Conservation (phyloP, 2,329 filamentous ascomycete species). For the Nigrospora oryzae region DNA sequence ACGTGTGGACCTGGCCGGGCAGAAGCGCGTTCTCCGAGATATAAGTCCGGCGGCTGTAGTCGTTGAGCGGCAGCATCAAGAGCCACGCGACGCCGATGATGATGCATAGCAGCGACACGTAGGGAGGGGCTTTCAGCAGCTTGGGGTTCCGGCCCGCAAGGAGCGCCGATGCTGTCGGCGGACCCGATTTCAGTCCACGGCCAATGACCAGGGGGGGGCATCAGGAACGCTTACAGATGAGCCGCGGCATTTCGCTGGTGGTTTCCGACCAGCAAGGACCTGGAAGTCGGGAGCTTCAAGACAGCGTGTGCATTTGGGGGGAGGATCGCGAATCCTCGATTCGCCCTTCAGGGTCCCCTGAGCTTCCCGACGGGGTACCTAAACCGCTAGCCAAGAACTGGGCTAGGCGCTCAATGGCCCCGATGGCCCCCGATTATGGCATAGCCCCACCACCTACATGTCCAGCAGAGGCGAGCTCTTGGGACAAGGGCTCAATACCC, state of each 20-base stretch:
- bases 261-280: neutral
- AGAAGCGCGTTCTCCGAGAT: constrained; percentile 96
- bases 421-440: too few relatives aligned
- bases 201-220: neutral
- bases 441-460: too few relatives aligned
- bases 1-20: constrained; percentile 94
- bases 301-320: too few relatives aligned
- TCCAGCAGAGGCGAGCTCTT: too few relatives aligned
- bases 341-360: too few relatives aligned
- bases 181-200: neutral
- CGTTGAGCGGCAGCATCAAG: constrained; percentile 77
- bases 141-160: constrained; percentile 73
- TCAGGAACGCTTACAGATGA: constrained; percentile 36
- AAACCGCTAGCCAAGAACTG: too few relatives aligned
- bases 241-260: constrained; percentile 37
- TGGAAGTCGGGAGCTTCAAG: neutral
- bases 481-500: too few relatives aligned
- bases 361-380: too few relatives aligned
- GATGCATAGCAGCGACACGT: constrained; percentile 79
- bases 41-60: constrained; percentile 88
- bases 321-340: too few relatives aligned
- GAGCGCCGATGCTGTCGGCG: constrained; percentile 45
- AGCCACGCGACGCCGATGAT: constrained; percentile 83
- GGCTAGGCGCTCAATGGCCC: too few relatives aligned
- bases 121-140: constrained; percentile 75